phyloP scores from a whole-genome alignment of 192 early-diverging fungal species.

The Backusella parvicylindrica region DNA sequence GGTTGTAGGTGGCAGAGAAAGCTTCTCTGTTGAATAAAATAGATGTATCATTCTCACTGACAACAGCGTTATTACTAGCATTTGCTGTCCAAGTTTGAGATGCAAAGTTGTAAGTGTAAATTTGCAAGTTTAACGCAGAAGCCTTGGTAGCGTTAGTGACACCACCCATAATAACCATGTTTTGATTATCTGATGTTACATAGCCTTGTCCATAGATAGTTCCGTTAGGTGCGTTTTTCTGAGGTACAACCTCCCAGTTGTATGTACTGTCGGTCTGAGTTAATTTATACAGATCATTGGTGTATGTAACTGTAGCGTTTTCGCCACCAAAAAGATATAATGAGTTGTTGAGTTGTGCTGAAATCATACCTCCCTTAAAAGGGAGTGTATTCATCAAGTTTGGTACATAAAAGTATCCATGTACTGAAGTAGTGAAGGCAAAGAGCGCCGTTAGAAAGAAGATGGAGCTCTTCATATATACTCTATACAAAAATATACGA shows the following conservation, averaged over 20 bases:
- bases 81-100: constrained; percentile 5
- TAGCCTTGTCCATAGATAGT: constrained; percentile 10
- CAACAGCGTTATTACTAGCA: background rate
- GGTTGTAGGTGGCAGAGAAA: constrained; percentile 16
- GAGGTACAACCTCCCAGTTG: constrained; percentile 14
- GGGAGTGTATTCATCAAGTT: constrained; percentile 14
- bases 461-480: constrained; percentile 1
- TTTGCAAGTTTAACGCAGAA: background rate
- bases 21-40: background rate
- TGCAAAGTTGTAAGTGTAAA: constrained; percentile 6
- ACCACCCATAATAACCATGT: constrained; percentile 17
- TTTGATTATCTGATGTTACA: constrained; percentile 4
- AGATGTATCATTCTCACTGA: background rate
- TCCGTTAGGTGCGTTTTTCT: constrained; percentile 6
- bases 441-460: constrained; percentile 5
- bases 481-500: constrained; percentile 3
- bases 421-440: constrained; percentile 2
- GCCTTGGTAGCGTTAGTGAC: background rate
- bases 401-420: constrained; percentile 24
- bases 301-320: constrained; percentile 8
- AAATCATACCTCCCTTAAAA: constrained; percentile 25
- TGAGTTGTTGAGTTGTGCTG: constrained; percentile 12
- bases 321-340: constrained; percentile 24
- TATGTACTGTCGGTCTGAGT: constrained; percentile 6
- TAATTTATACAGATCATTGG: constrained; percentile 21